Evolutionary conservation across 176 grass and related monocot species (phyloP).

Genomic region (Cocos nucifera): DNA sequence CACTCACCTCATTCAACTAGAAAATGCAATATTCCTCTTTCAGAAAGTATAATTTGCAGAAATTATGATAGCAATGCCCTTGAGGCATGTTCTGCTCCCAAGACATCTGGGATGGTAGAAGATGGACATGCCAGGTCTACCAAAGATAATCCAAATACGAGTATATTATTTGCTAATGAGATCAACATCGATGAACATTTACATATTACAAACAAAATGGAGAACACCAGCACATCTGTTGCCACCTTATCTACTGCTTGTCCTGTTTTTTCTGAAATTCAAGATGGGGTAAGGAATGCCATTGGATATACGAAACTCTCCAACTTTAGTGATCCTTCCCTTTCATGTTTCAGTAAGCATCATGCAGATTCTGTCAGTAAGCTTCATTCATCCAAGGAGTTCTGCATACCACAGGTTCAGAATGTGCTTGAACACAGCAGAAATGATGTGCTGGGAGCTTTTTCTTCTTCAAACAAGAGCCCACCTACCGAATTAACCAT

Average conservation of each 20-base stretch:
- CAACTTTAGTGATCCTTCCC: slow-evolving; percentile 3
- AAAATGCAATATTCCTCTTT: slow-evolving; percentile 16
- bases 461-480: not conserved
- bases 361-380: not conserved
- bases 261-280: not conserved
- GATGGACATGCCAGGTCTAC: not conserved
- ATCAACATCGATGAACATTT: slow-evolving; percentile 4
- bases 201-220: not conserved
- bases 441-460: not conserved
- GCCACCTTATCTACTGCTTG: not conserved
- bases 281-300: not conserved
- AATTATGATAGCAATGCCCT: slow-evolving; percentile 15
- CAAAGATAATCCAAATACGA: not conserved
- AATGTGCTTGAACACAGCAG: not conserved
- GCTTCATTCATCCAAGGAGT: not conserved
- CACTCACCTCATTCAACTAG: slow-evolving; percentile 8
- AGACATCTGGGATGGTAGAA: slow-evolving; percentile 7
- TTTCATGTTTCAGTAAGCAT: not conserved
- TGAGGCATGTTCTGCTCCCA: slow-evolving; percentile 23
- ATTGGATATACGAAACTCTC: not conserved
- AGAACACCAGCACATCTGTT: not conserved
- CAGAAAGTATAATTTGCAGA: slow-evolving; percentile 31
- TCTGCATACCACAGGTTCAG: slow-evolving; percentile 1
- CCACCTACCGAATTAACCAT: not conserved
- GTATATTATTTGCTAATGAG: not conserved